Base-by-base conservation (phyloP, 106 monocot genomes). In the Alisma plantagoaquatica region DNA sequence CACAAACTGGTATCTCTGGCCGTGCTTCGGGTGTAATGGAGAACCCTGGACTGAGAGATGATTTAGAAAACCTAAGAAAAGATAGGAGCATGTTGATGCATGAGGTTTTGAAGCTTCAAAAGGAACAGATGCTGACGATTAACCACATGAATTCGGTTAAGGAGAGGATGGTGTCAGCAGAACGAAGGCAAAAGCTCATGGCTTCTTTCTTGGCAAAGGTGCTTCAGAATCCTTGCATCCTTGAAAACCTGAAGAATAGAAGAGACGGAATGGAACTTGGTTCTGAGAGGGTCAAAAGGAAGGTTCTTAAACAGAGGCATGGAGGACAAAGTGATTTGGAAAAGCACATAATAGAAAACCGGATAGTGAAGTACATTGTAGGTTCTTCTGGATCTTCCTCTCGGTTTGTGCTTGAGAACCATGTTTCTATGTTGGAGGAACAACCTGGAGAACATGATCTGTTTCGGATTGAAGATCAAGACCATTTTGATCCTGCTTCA, bases 191-290 rank as follows among this genome's bases (percentile, higher is more conserved):
- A 62, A 86, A 74, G 38, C 86, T 74, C 42, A 73, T 81, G 77
- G 60, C 80, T 20, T 63, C 86, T 28, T 86, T 86, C 77, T 64
- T 76, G 70, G 80, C 70, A 15, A 80, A 80, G 68, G 49, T 77
- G 24, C 54, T 86, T n/a, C 64, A 54, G 24, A 80, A 77, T 60
- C 80, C 80, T 19, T 45, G 11, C 7, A 73, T 86, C 27, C 33
- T 80, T 19, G 43, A 42, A 0, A 65, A 49, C 23, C 61, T 80
- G 20, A 80, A 59, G 50, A 29, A 66, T 56, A 70, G 26, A 62
- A 64, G 20, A 64, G 57, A 27, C 41, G 41, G 21, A 73, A 65
- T 46, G 43, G 38, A 43, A 54, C 75, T 38, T 2, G n/a, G n/a
- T n/a, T n/a, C n/a, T n/a, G n/a, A n/a, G n/a, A n/a, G n/a, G n/a